A percentile compares a stretch with the other conserved stretches of the same genome.
These are phyloP conservation scores for Gaultheria prostrata DNA, from an alignment of 148 eudicot species.

Conservation along the genomic window DNA sequence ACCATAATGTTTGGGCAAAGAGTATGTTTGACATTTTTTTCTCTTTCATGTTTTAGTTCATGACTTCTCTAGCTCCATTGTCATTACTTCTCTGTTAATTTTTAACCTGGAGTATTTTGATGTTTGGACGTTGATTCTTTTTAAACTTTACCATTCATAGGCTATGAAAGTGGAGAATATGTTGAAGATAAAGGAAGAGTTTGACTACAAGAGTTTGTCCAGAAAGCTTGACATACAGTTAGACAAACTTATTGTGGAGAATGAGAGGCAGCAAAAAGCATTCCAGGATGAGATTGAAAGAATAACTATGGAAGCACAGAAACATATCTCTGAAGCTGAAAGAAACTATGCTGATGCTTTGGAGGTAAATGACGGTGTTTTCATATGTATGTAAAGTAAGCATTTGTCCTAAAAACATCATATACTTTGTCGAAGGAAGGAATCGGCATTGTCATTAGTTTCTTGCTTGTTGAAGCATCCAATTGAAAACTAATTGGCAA, in stretches of 20 bases:
- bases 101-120: background rate
- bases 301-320: conserved; percentile 63
- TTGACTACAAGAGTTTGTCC: conserved; percentile 88
- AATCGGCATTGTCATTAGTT: conserved; percentile 3
- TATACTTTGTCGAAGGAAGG: background rate
- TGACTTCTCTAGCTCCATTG: background rate
- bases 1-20: conserved; percentile 93
- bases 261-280: conserved; percentile 83
- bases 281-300: conserved; percentile 75
- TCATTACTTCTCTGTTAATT: background rate
- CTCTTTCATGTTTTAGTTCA: background rate
- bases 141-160: background rate
- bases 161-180: conserved; percentile 66
- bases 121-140: conserved; percentile 33
- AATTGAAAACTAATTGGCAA: background rate
- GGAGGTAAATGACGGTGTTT: conserved; percentile 45
- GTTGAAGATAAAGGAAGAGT: conserved; percentile 93
- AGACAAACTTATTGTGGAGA: conserved; percentile 85
- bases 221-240: conserved; percentile 88
- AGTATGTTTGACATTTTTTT: conserved; percentile 35
- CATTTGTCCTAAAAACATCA: conserved; percentile 9
- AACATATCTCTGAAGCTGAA: conserved; percentile 60
- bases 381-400: conserved; percentile 4
- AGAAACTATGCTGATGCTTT: conserved; percentile 62
- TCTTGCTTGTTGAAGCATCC: background rate